Conservation (phyloP, 331 rosid species). For the Pyracantha coccinea region DNA sequence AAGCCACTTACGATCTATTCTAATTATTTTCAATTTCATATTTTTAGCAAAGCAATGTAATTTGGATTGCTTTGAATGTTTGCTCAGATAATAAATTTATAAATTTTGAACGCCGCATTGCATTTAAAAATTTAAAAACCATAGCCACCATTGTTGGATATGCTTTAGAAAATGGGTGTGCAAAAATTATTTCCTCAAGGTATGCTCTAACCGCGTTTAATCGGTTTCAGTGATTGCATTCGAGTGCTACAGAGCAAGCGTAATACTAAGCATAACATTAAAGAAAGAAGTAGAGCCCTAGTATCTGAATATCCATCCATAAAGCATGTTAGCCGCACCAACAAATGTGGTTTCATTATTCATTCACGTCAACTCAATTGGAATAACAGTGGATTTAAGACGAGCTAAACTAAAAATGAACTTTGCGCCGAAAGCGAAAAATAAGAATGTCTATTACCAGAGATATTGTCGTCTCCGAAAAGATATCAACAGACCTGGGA, state of each 20-base stretch:
- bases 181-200: too few species aligned
- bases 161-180: too few species aligned
- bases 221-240: too few species aligned
- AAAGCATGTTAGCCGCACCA: slow-evolving; percentile 28
- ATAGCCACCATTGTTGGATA: too few species aligned
- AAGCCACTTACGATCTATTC: too few species aligned
- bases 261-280: neutral
- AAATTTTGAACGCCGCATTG: too few species aligned
- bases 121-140: too few species aligned
- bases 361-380: slow-evolving; percentile 23
- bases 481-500: slow-evolving; percentile 24
- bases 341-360: slow-evolving; percentile 24
- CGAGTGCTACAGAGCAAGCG: neutral
- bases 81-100: too few species aligned
- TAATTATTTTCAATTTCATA: too few species aligned
- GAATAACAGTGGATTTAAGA: slow-evolving; percentile 11
- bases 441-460: slow-evolving; percentile 13
- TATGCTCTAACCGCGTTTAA: too few species aligned
- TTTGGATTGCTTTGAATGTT: too few species aligned
- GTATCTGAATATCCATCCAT: neutral
- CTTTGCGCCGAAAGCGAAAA: slow-evolving; percentile 12
- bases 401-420: neutral
- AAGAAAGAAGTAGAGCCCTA: neutral
- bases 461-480: slow-evolving; percentile 25
- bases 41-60: too few species aligned